A percentile compares a stretch with the other conserved stretches of the same genome.
Evolutionary conservation across 306 rosid genomes (phyloP).

Genomic region (Notholithocarpus densiflorus): DNA sequence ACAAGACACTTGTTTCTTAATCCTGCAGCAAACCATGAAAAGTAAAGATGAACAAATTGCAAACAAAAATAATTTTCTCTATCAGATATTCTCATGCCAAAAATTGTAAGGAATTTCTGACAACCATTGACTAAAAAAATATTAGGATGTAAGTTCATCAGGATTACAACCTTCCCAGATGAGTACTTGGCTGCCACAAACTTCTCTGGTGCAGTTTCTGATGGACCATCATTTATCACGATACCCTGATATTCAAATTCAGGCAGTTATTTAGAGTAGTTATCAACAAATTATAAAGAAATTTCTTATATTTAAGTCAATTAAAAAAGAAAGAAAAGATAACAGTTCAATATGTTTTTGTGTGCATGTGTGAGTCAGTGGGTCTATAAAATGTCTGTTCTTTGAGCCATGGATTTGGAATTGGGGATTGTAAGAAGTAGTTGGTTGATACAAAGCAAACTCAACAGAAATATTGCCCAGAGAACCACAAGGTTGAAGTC

Average conservation of each 20-base stretch:
- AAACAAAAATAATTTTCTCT: slow-evolving; percentile 2
- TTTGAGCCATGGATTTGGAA: not conserved
- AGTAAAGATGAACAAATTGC: slow-evolving; percentile 50
- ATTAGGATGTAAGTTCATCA: slow-evolving; percentile 20
- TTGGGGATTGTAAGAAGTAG: not conserved
- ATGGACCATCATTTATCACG: slow-evolving; percentile 51
- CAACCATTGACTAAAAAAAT: slow-evolving; percentile 15
- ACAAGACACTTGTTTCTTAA: slow-evolving; percentile 63
- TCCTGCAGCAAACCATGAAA: slow-evolving; percentile 76
- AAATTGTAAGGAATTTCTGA: slow-evolving; percentile 10
- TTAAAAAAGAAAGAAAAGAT: not conserved
- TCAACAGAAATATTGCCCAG: not conserved
- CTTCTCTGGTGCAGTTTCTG: slow-evolving; percentile 61
- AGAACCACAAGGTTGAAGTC: not conserved
- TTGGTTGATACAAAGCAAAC: not conserved
- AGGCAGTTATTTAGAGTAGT: not conserved
- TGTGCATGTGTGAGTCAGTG: too few species aligned
- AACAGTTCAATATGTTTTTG: not conserved
- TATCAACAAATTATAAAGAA: too few species aligned
- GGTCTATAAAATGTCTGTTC: not conserved
- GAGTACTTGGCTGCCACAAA: slow-evolving; percentile 80
- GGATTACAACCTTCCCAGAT: slow-evolving; percentile 61
- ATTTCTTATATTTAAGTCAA: too few species aligned
- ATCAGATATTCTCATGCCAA: slow-evolving; percentile 11
- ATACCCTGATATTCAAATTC: slow-evolving; percentile 59